phyloP scores from a whole-genome alignment of 179 eudicot genomes.

The Actinidia polygama region DNA sequence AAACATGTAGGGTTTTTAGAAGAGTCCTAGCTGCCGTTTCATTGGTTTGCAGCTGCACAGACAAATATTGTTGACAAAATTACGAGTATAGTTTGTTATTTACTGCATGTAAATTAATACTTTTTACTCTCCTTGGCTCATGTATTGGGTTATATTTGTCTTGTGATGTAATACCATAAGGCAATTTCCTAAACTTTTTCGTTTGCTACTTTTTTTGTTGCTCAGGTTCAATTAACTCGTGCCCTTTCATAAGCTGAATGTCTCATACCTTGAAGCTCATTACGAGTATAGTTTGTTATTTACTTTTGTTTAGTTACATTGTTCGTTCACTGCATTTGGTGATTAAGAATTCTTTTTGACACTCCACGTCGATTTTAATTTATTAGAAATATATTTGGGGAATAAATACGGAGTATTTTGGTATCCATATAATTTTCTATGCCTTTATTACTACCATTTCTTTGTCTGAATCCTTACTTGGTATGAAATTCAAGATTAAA shows the following conservation, averaged over 20 bases:
- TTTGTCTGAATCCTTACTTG: no score
- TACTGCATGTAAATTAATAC: no score
- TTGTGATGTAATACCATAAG: background rate
- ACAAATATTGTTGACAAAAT: background rate
- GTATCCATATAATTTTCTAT: no score
- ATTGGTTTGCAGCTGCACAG: background rate
- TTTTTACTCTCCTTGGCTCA: no score
- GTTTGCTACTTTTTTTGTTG: background rate
- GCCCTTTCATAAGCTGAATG: background rate
- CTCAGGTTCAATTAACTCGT: background rate
- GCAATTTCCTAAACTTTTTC: background rate
- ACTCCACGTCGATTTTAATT: no score
- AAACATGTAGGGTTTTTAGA: background rate
- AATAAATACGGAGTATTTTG: no score
- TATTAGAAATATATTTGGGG: no score
- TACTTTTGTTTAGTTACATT: no score
- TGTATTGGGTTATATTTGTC: background rate
- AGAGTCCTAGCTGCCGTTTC: background rate
- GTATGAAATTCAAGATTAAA: no score
- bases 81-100: background rate
- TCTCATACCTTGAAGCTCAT: background rate
- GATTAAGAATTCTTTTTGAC: background rate
- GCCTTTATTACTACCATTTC: no score
- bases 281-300: no score
- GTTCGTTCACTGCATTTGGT: background rate